Conservation (phyloP, 257 asterid genomes). For the Salvia splendens region DNA sequence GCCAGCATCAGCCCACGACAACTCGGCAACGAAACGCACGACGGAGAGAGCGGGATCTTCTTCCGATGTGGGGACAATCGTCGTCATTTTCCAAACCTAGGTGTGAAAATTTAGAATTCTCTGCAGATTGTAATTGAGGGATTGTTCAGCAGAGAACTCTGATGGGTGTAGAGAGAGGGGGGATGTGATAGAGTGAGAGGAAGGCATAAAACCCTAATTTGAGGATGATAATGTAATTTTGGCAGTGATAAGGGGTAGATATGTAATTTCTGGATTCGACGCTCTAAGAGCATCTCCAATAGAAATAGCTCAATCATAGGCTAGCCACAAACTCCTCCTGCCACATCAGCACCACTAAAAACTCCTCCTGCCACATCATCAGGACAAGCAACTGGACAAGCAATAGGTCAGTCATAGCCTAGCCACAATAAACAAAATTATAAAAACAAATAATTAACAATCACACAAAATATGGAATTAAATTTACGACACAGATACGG, state of each 20-base stretch:
- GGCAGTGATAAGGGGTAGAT: conserved; percentile 10
- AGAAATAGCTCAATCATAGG: too few relatives aligned
- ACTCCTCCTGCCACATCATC: too few relatives aligned
- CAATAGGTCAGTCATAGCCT: too few relatives aligned
- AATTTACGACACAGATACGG: too few relatives aligned
- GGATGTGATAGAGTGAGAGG: neutral
- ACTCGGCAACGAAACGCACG: conserved; percentile 76
- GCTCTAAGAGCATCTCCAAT: too few relatives aligned
- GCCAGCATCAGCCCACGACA: conserved; percentile 61
- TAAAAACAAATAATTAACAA: too few relatives aligned
- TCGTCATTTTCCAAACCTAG: conserved; percentile 53
- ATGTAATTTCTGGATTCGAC: neutral
- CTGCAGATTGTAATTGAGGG: conserved; percentile 22
- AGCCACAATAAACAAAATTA: too few relatives aligned
- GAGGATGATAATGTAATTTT: conserved; percentile 1
- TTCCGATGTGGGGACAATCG: conserved; percentile 86
- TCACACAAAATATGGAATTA: too few relatives aligned
- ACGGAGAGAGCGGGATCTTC: conserved; percentile 87
- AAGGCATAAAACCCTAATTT: conserved; percentile 37
- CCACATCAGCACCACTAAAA: too few relatives aligned
- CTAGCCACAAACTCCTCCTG: too few relatives aligned
- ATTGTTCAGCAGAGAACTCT: conserved; percentile 38
- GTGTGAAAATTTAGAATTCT: neutral
- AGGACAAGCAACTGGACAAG: too few relatives aligned
- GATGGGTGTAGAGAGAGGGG: conserved; percentile 9